Conservation (phyloP, 257 asterid genomes). For the Fraxinus pennsylvanica region DNA sequence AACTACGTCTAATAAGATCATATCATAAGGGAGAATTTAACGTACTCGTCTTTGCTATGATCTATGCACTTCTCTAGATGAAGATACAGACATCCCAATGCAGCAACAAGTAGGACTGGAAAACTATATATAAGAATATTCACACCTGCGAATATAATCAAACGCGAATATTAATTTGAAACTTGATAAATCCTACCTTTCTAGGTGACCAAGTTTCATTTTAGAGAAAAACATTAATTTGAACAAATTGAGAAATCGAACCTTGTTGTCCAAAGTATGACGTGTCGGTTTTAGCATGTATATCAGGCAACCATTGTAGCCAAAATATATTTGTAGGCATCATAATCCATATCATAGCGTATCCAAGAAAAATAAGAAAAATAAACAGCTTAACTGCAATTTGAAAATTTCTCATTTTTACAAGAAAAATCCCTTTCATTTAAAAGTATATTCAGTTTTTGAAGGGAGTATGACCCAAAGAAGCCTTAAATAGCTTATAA, state of each 20-base stretch:
- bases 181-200: neutral
- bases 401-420: constrained; percentile 27
- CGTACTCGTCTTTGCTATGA: constrained; percentile 25
- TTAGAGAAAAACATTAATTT: neutral
- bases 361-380: constrained; percentile 38
- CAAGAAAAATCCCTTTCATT: constrained; percentile 8
- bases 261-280: constrained; percentile 42
- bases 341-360: constrained; percentile 53
- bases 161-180: neutral
- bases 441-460: constrained; percentile 17
- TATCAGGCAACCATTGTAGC: constrained; percentile 47
- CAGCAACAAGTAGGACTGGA: constrained; percentile 40
- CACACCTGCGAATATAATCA: constrained; percentile 31
- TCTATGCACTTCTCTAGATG: constrained; percentile 37
- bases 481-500: constrained; percentile 11
- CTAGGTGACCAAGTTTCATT: neutral
- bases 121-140: constrained; percentile 37
- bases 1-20: neutral
- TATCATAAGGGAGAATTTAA: neutral
- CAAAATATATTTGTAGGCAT: constrained; percentile 55
- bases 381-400: constrained; percentile 37
- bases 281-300: constrained; percentile 33
- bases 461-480: neutral
- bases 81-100: constrained; percentile 46
- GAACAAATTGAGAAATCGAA: constrained; percentile 19